Conservation (phyloP, 2,329 filamentous ascomycete genomes). For the Diaporthe nobilis region DNA sequence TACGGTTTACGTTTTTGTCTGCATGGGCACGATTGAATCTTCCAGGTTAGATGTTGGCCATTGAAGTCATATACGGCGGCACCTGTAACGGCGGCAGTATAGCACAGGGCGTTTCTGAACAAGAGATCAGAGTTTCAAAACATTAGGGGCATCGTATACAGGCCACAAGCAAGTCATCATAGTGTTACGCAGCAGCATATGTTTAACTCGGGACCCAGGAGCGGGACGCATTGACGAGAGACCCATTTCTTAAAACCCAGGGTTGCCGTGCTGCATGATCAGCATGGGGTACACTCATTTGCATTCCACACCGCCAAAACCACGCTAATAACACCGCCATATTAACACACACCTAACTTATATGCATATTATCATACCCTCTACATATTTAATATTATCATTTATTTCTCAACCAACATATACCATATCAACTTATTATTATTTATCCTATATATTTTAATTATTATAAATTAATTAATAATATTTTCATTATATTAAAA, state of each 20-base stretch:
- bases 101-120: background rate
- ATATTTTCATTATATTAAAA: no score
- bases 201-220: no score
- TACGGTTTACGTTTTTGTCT: background rate
- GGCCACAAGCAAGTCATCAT: background rate
- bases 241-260: background rate
- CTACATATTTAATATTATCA: no score
- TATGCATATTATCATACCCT: no score
- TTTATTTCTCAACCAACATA: no score
- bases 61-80: background rate
- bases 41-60: background rate
- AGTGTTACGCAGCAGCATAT: background rate
- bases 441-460: no score
- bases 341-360: no score
- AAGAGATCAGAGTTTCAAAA: background rate
- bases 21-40: background rate
- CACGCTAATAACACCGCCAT: no score
- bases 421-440: no score
- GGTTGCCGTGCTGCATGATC: background rate
- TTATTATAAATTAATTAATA: no score
- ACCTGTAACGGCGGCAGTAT: background rate
- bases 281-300: no score
- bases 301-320: no score
- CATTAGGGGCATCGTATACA: background rate
- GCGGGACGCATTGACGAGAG: background rate